phyloP scores from a whole-genome alignment of 1,284 basidiomycete species.

The Porodaedalea pini region DNA sequence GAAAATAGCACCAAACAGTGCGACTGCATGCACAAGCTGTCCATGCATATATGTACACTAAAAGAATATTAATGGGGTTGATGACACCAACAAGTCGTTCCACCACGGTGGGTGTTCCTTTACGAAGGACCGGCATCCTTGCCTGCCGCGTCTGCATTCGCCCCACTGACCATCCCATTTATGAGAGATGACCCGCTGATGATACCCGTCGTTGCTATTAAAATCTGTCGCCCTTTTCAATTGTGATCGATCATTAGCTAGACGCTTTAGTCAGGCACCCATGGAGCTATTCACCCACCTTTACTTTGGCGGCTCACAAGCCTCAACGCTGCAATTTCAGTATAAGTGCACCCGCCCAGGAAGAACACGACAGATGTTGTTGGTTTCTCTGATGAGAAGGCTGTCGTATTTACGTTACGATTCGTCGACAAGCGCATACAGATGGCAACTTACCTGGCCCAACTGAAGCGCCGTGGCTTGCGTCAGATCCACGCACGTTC shows the following conservation, averaged over 20 bases:
- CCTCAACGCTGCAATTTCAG: constrained; percentile 91
- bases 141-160: constrained; percentile 30
- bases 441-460: constrained; percentile 40
- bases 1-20: no score
- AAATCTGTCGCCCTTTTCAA: constrained; percentile 68
- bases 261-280: constrained; percentile 7
- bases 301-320: constrained; percentile 84
- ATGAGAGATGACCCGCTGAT: constrained; percentile 74
- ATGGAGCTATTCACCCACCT: constrained; percentile 44
- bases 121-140: constrained; percentile 33
- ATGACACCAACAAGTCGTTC: neutral
- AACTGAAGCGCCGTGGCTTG: constrained; percentile 33
- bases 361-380: constrained; percentile 94
- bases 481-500: constrained; percentile 31
- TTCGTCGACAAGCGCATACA: neutral
- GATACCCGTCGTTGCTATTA: constrained; percentile 88
- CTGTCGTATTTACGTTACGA: constrained; percentile 5
- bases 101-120: neutral
- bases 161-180: constrained; percentile 58
- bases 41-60: no score
- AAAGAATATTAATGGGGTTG: no score
- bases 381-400: constrained; percentile 38
- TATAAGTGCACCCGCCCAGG: constrained; percentile 97
- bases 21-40: no score
- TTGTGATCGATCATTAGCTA: constrained; percentile 20